Percentiles rank a stretch among this genome's conserved stretches.
These are phyloP conservation scores for Saccharum spontaneum DNA, from an alignment of 176 grass and related monocot genomes.

Conservation along the genomic window DNA sequence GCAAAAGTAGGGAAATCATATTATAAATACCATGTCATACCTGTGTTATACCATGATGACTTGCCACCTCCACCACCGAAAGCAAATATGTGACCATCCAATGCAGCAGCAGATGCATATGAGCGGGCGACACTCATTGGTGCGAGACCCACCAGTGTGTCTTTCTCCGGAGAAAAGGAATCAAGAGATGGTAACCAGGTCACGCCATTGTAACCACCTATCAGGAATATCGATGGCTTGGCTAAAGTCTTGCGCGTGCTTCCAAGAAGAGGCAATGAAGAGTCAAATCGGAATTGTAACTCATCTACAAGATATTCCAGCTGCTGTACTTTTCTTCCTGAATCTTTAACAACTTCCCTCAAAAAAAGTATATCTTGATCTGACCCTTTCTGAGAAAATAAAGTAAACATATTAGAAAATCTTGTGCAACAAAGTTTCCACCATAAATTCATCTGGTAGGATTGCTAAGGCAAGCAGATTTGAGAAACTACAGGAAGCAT, in stretches of 20 bases:
- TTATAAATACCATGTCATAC: conserved; percentile 28
- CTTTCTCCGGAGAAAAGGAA: conserved; percentile 65
- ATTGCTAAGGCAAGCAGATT: conserved; percentile 17
- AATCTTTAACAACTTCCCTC: conserved; percentile 58
- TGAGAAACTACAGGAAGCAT: neutral
- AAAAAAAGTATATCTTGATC: conserved; percentile 74
- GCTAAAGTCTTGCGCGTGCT: conserved; percentile 20
- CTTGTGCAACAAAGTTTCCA: conserved; percentile 5
- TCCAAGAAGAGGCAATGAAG: conserved; percentile 49
- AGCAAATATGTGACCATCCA: conserved; percentile 67
- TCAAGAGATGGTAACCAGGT: conserved; percentile 81
- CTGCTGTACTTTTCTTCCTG: conserved; percentile 56
- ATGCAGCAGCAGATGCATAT: conserved; percentile 64
- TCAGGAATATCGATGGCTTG: conserved; percentile 54
- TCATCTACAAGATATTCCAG: conserved; percentile 61
- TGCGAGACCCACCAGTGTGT: conserved; percentile 52
- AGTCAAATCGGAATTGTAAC: conserved; percentile 62
- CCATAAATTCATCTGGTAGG: conserved; percentile 16
- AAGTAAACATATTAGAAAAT: conserved; percentile 28
- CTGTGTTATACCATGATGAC: conserved; percentile 53
- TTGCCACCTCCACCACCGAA: conserved; percentile 68
- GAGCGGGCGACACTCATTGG: conserved; percentile 68
- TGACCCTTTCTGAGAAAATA: conserved; percentile 58
- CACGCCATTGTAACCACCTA: conserved; percentile 73
- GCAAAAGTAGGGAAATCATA: conserved; percentile 11